Evolutionary conservation across 352 stramenopile genomes (phyloP).

Genomic region (Phytophthora pluvialis): DNA sequence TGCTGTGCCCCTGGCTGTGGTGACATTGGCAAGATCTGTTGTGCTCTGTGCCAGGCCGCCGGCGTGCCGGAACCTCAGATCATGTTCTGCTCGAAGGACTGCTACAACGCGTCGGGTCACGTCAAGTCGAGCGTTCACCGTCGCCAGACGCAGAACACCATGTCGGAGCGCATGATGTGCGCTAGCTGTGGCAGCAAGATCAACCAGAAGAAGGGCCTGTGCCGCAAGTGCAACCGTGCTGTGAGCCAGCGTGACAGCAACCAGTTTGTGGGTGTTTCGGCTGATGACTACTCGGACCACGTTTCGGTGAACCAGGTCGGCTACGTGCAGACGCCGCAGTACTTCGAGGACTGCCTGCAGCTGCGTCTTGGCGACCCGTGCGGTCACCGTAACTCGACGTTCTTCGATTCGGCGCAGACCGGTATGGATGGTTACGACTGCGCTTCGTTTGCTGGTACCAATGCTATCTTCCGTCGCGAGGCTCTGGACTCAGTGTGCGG

Average conservation of each 20-base stretch:
- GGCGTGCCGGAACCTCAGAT: conserved; percentile 70
- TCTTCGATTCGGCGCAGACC: conserved; percentile 77
- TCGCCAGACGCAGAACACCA: conserved; percentile 73
- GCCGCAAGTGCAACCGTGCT: conserved; percentile 63
- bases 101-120: conserved; percentile 75
- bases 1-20: conserved; percentile 67
- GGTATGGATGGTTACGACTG: conserved; percentile 80
- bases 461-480: conserved; percentile 78
- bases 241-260: conserved; percentile 43
- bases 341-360: conserved; percentile 77
- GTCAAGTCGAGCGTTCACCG: conserved; percentile 69
- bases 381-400: conserved; percentile 75
- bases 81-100: conserved; percentile 84
- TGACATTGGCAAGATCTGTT: conserved; percentile 81
- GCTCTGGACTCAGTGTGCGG: conserved; percentile 75
- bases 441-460: conserved; percentile 75
- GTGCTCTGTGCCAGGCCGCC: conserved; percentile 65
- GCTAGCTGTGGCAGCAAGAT: conserved; percentile 68
- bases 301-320: conserved; percentile 75
- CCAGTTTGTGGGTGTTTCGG: conserved; percentile 59
- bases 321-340: conserved; percentile 78
- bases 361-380: conserved; percentile 65
- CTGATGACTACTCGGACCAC: conserved; percentile 74
- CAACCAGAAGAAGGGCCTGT: conserved; percentile 70
- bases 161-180: conserved; percentile 69